Evolutionary conservation across 2,329 filamentous ascomycete genomes (phyloP).

Genomic region (Fusarium fujikuroi): DNA sequence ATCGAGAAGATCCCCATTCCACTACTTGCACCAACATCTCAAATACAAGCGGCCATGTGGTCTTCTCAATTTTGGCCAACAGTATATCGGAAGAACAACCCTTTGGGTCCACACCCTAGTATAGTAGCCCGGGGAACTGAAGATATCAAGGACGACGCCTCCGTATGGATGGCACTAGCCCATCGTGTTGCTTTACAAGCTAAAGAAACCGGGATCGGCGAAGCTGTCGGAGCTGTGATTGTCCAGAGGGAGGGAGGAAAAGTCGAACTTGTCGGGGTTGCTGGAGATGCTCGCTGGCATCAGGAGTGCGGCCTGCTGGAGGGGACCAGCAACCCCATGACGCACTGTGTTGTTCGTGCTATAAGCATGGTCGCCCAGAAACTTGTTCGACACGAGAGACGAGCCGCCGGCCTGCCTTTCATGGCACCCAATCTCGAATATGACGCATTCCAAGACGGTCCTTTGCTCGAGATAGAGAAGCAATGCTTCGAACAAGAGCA

Average conservation of each 20-base stretch:
- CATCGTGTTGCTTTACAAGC: slow-evolving; percentile 70
- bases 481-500: slow-evolving; percentile 72
- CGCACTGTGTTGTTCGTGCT: slow-evolving; percentile 79
- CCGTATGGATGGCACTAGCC: slow-evolving; percentile 75
- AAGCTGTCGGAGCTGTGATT: slow-evolving; percentile 79
- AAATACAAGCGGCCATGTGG: slow-evolving; percentile 79
- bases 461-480: slow-evolving; percentile 74
- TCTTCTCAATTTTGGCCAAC: slow-evolving; percentile 83
- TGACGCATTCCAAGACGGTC: slow-evolving; percentile 74
- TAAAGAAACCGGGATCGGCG: slow-evolving; percentile 68
- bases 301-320: slow-evolving; percentile 59
- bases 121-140: slow-evolving; percentile 76
- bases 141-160: slow-evolving; percentile 72
- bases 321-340: slow-evolving; percentile 76
- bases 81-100: slow-evolving; percentile 87
- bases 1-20: slow-evolving; percentile 76
- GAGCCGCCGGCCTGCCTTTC: slow-evolving; percentile 49
- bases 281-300: slow-evolving; percentile 80
- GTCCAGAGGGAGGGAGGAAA: slow-evolving; percentile 69
- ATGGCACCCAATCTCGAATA: slow-evolving; percentile 59
- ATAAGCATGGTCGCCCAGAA: slow-evolving; percentile 85
- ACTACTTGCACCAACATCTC: slow-evolving; percentile 77
- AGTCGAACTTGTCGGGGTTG: slow-evolving; percentile 73
- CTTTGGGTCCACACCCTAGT: slow-evolving; percentile 83
- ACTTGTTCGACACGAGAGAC: slow-evolving; percentile 66